A percentile compares a stretch with the other conserved stretches of the same genome.
phyloP scores from a whole-genome alignment of 257 asterid species.

The Plantago elongata region DNA sequence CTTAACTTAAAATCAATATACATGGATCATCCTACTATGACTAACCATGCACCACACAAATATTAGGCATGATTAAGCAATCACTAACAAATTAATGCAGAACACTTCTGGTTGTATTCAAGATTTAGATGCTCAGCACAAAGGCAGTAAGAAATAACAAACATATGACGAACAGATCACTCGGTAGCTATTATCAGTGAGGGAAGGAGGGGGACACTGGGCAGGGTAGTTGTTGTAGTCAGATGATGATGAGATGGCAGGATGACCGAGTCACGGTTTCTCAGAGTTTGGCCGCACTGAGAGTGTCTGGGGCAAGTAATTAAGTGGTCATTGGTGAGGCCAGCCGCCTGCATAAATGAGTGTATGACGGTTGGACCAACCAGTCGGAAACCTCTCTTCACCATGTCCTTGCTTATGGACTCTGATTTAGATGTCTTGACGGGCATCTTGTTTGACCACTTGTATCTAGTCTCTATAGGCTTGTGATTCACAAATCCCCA shows the following conservation, averaged over 20 bases:
- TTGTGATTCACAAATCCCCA: conserved; percentile 76
- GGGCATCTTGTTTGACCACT: conserved; percentile 63
- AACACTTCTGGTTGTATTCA: not conserved
- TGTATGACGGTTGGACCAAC: conserved; percentile 77
- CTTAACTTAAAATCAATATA: not conserved
- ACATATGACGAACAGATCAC: not conserved
- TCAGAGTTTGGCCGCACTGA: conserved; percentile 10
- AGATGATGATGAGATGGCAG: not conserved
- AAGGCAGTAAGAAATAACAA: too few relatives aligned
- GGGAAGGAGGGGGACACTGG: conserved; percentile 1
- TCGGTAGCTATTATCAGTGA: conserved; percentile 2
- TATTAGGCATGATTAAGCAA: conserved; percentile 1
- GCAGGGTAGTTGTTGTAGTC: not conserved
- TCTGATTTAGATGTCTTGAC: conserved; percentile 87
- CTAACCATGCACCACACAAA: conserved; percentile 8
- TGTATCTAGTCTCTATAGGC: conserved; percentile 53
- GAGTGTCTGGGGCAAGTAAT: conserved; percentile 63
- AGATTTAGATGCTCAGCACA: not conserved
- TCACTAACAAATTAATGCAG: not conserved
- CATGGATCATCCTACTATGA: not conserved
- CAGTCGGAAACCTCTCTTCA: conserved; percentile 63
- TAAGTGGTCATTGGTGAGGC: conserved; percentile 80
- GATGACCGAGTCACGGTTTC: conserved; percentile 6
- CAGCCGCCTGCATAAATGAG: conserved; percentile 90
- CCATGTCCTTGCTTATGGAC: conserved; percentile 82